Percentiles rank a stretch among this genome's conserved stretches.
phyloP scores from a whole-genome alignment of 352 stramenopile genomes.

The Thraustochytrium striatum region DNA sequence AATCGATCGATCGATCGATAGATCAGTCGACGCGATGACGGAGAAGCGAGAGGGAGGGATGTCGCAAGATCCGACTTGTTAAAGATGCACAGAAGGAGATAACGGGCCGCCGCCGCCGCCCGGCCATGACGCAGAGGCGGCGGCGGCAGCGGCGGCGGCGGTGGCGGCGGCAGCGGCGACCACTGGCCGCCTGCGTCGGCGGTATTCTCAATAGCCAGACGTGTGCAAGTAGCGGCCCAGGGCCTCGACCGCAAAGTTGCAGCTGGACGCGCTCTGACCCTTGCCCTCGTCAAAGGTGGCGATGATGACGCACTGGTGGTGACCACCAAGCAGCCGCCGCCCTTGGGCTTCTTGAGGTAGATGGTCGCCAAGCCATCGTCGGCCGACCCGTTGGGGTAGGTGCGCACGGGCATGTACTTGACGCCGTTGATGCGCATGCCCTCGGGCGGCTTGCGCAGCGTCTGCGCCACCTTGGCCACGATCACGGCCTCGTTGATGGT shows the following conservation, averaged over 20 bases:
- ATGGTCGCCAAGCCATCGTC: slow-evolving; percentile 49
- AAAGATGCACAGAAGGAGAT: too few species aligned
- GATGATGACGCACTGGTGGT: slow-evolving; percentile 44
- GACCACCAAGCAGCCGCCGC: slow-evolving; percentile 40
- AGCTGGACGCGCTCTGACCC: slow-evolving; percentile 24
- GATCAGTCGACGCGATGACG: too few species aligned
- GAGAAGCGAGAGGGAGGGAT: too few species aligned
- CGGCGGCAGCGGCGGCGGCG: too few species aligned
- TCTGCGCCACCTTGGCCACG: slow-evolving; percentile 19
- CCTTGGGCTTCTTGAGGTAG: slow-evolving; percentile 49
- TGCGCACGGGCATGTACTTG: slow-evolving; percentile 49
- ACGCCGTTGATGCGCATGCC: slow-evolving; percentile 39
- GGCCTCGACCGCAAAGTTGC: slow-evolving; percentile 48
- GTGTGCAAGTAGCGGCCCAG: slow-evolving; percentile 43
- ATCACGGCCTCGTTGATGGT: slow-evolving; percentile 49
- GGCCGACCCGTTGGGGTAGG: slow-evolving; percentile 41
- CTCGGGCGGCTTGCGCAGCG: slow-evolving; percentile 37
- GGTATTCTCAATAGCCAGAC: slow-evolving; percentile 37
- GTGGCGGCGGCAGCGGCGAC: too few species aligned
- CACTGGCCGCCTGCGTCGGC: too few species aligned
- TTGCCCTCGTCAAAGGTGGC: slow-evolving; percentile 48
- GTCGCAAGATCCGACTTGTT: too few species aligned
- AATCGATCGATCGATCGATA: too few species aligned
- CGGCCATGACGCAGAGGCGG: too few species aligned
- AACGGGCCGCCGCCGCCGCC: too few species aligned